A percentile compares a stretch with the other conserved stretches of the same genome.
Evolutionary conservation across 176 grass and related monocot genomes (phyloP).

Genomic region (Oryza glumipatula): DNA sequence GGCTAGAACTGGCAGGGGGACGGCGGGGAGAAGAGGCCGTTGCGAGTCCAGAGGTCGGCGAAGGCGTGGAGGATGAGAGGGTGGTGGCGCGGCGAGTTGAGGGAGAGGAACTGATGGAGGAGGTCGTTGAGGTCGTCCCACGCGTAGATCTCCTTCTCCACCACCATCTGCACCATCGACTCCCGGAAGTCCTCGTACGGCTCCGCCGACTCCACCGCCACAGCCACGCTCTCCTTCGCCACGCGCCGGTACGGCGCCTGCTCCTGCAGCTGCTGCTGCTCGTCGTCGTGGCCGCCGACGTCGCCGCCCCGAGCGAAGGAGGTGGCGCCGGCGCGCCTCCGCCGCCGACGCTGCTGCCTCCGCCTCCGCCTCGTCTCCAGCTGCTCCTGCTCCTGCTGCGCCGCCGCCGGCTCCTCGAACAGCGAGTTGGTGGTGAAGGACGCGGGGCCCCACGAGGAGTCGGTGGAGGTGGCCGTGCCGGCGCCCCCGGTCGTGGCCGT

Average conservation of each 20-base stretch:
- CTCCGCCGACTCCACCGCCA: constrained; percentile 85
- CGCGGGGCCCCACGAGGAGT: constrained; percentile 69
- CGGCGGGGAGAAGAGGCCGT: constrained; percentile 67
- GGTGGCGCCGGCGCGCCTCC: constrained; percentile 22
- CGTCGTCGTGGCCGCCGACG: background rate
- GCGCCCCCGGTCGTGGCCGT: constrained; percentile 59
- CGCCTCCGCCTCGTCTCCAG: constrained; percentile 49
- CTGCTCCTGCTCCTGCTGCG: constrained; percentile 19
- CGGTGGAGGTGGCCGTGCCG: constrained; percentile 57
- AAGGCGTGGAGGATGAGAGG: constrained; percentile 97
- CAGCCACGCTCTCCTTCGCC: constrained; percentile 76
- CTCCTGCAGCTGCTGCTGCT: background rate
- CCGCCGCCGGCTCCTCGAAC: constrained; percentile 48
- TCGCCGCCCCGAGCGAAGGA: constrained; percentile 8
- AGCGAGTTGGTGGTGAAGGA: constrained; percentile 75
- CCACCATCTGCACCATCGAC: constrained; percentile 98
- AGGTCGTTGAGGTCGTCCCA: constrained; percentile 99
- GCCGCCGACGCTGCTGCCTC: constrained; percentile 43
- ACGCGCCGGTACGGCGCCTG: constrained; percentile 29
- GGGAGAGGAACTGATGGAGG: constrained; percentile 88
- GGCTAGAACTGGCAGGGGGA: constrained; percentile 70
- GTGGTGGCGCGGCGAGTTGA: constrained; percentile 91
- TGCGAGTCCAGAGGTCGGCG: constrained; percentile 86
- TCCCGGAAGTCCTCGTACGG: constrained; percentile 96
- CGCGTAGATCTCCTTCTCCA: constrained; percentile 99